Conservation (phyloP, 2,329 filamentous ascomycete species). For the Lecanicillium sp. region DNA sequence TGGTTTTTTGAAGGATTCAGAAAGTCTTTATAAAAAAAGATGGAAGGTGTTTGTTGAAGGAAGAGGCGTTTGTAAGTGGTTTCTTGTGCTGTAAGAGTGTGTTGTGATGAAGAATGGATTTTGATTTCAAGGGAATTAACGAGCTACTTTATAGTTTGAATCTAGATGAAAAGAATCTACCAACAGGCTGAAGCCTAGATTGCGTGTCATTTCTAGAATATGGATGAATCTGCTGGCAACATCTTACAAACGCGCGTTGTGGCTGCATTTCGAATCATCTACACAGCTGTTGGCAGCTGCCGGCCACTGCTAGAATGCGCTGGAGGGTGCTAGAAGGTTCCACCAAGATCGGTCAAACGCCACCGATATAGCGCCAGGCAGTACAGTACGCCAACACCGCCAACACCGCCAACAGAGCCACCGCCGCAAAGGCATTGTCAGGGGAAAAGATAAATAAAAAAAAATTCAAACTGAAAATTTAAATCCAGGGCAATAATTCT, state of each 20-base stretch:
- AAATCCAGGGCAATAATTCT: too few species aligned
- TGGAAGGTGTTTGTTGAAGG: constrained; percentile 18
- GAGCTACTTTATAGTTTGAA: constrained; percentile 22
- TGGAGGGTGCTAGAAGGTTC: constrained; percentile 19
- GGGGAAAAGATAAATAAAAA: too few species aligned
- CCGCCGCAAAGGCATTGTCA: too few species aligned
- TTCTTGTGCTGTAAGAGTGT: constrained; percentile 17
- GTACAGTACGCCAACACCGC: too few species aligned
- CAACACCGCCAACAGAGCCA: too few species aligned
- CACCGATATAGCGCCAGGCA: background rate
- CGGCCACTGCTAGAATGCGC: constrained; percentile 13
- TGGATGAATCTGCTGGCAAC: constrained; percentile 9
- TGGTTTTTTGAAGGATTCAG: constrained; percentile 4
- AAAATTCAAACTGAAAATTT: too few species aligned
- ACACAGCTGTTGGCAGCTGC: constrained; percentile 9
- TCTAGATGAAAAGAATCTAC: background rate
- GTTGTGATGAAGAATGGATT: constrained; percentile 10
- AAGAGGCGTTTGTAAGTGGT: constrained; percentile 16
- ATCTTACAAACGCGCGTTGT: constrained; percentile 6
- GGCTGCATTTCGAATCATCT: constrained; percentile 12
- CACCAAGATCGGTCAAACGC: constrained; percentile 6
- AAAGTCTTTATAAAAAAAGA: constrained; percentile 6
- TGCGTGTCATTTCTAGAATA: constrained; percentile 9
- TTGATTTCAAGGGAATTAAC: constrained; percentile 7
- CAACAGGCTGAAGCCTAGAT: constrained; percentile 4